Percentiles rank a stretch among this genome's conserved stretches.
Conservation (phyloP, 768 basidiomycete species). For the Dendrothele bispora region DNA sequence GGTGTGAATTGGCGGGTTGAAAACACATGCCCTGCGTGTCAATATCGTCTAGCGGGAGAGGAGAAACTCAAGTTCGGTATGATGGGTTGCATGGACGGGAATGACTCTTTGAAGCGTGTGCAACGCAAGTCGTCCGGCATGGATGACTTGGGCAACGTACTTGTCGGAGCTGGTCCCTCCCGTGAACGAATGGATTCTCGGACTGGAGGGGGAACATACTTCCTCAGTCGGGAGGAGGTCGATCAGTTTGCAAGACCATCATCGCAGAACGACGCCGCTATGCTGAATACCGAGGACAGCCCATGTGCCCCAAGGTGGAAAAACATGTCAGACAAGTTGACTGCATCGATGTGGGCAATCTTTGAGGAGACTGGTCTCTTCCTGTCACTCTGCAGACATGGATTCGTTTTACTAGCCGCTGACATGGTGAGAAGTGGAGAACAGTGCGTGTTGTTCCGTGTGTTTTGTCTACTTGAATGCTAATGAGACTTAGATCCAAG, state of each 20-base stretch:
- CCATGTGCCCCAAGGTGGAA: constrained; percentile 15
- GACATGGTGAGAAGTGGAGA: constrained; percentile 27
- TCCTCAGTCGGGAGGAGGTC: background rate
- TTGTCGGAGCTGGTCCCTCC: background rate
- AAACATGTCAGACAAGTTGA: constrained; percentile 12
- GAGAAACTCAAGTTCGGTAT: background rate
- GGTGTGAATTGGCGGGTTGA: constrained; percentile 19
- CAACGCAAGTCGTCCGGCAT: background rate
- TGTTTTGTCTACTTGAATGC: background rate
- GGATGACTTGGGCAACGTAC: background rate
- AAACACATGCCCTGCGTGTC: constrained; percentile 20
- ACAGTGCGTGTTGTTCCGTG: constrained; percentile 20
- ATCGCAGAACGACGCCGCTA: background rate
- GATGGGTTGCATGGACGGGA: background rate
- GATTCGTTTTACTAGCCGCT: constrained; percentile 15
- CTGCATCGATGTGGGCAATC: constrained; percentile 15
- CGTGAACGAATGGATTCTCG: background rate
- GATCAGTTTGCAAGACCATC: background rate
- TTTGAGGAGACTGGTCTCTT: constrained; percentile 24
- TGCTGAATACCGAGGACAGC: background rate
- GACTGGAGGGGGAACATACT: background rate
- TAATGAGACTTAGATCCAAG: background rate
- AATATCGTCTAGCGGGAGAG: background rate
- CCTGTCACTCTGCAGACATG: constrained; percentile 21
- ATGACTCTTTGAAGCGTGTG: background rate